Percentiles rank a stretch among this genome's conserved stretches.
phyloP scores from a whole-genome alignment of 2,329 filamentous ascomycete species.

The Exophiala oligosperma region DNA sequence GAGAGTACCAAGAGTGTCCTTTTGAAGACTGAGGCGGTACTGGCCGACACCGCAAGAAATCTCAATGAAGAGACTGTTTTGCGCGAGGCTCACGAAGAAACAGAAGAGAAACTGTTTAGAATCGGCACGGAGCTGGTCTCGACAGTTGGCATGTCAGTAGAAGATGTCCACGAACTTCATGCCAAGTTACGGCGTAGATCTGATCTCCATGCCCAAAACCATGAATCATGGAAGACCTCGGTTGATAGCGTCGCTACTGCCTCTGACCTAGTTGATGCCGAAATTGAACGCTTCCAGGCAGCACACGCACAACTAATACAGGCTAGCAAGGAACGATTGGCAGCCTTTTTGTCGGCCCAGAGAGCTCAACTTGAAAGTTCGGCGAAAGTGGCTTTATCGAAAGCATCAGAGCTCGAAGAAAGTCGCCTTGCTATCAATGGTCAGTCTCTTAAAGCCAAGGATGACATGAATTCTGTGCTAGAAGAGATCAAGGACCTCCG shows the following conservation, averaged over 20 bases:
- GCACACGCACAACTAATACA: slow-evolving; percentile 72
- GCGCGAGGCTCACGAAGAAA: slow-evolving; percentile 80
- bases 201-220: slow-evolving; percentile 77
- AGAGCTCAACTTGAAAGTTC: slow-evolving; percentile 69
- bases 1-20: slow-evolving; percentile 79
- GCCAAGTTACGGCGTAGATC: slow-evolving; percentile 85
- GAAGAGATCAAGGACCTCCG: slow-evolving; percentile 90
- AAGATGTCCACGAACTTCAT: slow-evolving; percentile 77
- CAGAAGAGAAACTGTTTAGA: slow-evolving; percentile 72
- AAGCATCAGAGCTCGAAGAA: slow-evolving; percentile 65
- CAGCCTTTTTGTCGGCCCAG: slow-evolving; percentile 73
- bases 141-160: slow-evolving; percentile 74
- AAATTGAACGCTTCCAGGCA: slow-evolving; percentile 69
- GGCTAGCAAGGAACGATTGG: slow-evolving; percentile 69
- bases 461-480: slow-evolving; percentile 86
- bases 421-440: slow-evolving; percentile 66
- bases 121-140: slow-evolving; percentile 75
- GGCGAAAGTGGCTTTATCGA: slow-evolving; percentile 68
- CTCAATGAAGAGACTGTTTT: slow-evolving; percentile 78
- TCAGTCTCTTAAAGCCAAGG: slow-evolving; percentile 58
- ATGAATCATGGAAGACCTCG: slow-evolving; percentile 74
- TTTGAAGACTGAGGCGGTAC: slow-evolving; percentile 82
- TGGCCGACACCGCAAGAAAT: slow-evolving; percentile 72
- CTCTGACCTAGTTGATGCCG: slow-evolving; percentile 73
- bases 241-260: slow-evolving; percentile 74